Evolutionary conservation across 2,329 filamentous ascomycete species (phyloP).

Genomic region (Xylaria sp.): DNA sequence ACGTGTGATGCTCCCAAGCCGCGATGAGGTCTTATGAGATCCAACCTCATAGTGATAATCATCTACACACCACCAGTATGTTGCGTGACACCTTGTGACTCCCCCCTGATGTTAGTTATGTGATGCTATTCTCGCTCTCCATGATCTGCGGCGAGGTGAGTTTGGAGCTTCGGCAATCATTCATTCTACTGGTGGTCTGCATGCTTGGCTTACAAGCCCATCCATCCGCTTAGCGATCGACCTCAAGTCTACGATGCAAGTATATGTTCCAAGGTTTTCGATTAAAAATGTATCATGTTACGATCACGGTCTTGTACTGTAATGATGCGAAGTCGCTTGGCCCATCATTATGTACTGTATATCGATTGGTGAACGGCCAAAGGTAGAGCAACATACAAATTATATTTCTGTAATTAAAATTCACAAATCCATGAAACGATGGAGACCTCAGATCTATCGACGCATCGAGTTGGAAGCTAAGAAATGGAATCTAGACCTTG

Average conservation of each 20-base stretch:
- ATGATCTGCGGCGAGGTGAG: conserved; percentile 29
- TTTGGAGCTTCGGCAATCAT: conserved; percentile 24
- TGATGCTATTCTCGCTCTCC: conserved; percentile 21
- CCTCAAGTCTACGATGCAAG: background rate
- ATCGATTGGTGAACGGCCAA: background rate
- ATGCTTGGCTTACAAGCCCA: conserved; percentile 14
- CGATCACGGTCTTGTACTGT: background rate
- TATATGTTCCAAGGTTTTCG: background rate
- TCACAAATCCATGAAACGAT: background rate
- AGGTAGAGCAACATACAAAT: background rate
- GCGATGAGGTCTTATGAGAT: conserved; percentile 36
- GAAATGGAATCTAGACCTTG: background rate
- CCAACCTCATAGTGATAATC: conserved; percentile 31
- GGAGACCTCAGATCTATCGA: background rate
- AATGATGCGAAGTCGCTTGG: background rate
- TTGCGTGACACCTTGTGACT: background rate
- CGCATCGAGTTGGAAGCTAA: background rate
- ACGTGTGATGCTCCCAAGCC: conserved; percentile 16
- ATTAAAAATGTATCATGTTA: background rate
- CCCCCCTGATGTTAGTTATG: background rate
- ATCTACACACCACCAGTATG: conserved; percentile 33
- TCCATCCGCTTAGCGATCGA: background rate
- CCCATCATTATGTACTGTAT: background rate
- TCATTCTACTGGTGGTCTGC: conserved; percentile 11
- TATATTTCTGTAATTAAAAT: background rate